Evolutionary conservation across 192 early-diverging fungal genomes (phyloP).

Genomic region (Coemansia sp.): DNA sequence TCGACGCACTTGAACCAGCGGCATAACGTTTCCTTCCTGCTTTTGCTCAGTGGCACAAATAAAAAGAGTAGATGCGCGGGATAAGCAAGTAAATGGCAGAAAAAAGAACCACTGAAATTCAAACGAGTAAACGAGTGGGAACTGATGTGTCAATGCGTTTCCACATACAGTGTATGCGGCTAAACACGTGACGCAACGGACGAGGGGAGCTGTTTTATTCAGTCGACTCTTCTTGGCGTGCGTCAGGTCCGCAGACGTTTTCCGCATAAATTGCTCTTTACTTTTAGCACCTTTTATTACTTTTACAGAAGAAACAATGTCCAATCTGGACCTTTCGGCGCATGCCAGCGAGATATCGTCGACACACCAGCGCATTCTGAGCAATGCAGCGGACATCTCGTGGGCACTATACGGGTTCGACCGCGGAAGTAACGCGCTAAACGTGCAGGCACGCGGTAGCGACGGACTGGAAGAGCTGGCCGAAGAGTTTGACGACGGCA

Average conservation of each 20-base stretch:
- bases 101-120: neutral
- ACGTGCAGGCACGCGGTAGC: conserved; percentile 60
- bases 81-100: neutral
- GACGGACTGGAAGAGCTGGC: conserved; percentile 80
- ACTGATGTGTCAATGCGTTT: too few species aligned
- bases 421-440: conserved; percentile 60
- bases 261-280: neutral
- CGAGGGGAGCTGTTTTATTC: neutral
- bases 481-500: conserved; percentile 90
- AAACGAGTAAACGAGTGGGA: too few species aligned
- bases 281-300: neutral
- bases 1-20: conserved; percentile 59
- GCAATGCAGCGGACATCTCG: conserved; percentile 56
- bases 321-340: conserved; percentile 66
- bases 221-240: neutral
- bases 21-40: conserved; percentile 23
- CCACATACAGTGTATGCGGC: neutral
- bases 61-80: neutral
- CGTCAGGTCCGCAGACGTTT: too few species aligned
- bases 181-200: neutral
- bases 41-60: too few species aligned
- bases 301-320: conserved; percentile 26
- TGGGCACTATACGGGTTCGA: conserved; percentile 80
- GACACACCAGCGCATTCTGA: conserved; percentile 66
- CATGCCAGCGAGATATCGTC: conserved; percentile 63